A percentile compares a stretch with the other conserved stretches of the same genome.
These are phyloP conservation scores for Meyerozyma carpophila DNA, from an alignment of 1,139 yeast genomes.

Conservation along the genomic window DNA sequence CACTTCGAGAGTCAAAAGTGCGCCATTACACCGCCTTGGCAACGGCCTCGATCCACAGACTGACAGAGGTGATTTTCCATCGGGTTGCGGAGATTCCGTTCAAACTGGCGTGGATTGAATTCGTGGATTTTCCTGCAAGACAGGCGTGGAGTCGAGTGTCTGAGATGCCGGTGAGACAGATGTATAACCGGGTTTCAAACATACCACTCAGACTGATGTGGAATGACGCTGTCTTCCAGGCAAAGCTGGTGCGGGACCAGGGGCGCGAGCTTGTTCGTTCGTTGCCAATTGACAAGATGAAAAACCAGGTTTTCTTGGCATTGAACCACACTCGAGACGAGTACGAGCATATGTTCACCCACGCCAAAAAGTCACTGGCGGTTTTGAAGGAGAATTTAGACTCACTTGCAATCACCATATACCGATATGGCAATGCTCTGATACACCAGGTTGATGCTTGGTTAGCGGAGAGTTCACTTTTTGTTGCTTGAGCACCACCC, in stretches of 20 bases:
- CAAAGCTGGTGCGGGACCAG: background rate
- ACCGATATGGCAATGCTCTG: background rate
- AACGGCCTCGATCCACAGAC: background rate
- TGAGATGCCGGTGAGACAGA: too few species aligned
- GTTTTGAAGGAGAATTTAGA: background rate
- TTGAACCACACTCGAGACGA: background rate
- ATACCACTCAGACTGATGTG: background rate
- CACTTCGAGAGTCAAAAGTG: background rate
- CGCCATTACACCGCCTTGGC: background rate
- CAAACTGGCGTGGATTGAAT: background rate
- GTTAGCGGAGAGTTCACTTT: background rate
- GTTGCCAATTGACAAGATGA: background rate
- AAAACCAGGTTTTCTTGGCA: background rate
- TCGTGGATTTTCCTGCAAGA: background rate
- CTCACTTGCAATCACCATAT: background rate
- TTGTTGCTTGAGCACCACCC: background rate
- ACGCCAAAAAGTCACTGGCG: background rate
- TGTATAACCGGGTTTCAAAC: too few species aligned
- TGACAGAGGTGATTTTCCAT: background rate
- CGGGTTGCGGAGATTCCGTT: background rate
- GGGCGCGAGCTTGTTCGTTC: background rate
- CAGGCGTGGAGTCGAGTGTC: too few species aligned
- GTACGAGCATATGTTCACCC: background rate
- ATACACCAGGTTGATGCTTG: background rate
- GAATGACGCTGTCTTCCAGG: background rate